These are phyloP conservation scores for Globisporangium middletonii DNA, from an alignment of 352 stramenopile genomes.

Conservation along the genomic window DNA sequence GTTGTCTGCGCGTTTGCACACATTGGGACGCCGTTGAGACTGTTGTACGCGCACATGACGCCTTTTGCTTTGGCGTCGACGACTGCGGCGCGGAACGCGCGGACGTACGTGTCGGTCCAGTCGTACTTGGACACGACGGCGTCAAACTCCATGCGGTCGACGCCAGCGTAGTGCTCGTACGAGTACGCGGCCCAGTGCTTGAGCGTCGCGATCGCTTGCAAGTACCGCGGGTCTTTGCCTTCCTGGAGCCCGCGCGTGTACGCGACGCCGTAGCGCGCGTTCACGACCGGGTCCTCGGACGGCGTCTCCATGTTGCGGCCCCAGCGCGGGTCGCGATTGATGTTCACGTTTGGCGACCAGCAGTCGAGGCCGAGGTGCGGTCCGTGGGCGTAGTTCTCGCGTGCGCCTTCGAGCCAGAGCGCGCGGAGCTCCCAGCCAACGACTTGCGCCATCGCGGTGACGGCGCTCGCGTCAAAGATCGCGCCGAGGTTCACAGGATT, in stretches of 20 bases:
- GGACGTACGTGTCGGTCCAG: slow-evolving; percentile 91
- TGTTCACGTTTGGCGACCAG: slow-evolving; percentile 95
- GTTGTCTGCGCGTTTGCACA: slow-evolving; percentile 84
- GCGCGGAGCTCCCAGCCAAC: slow-evolving; percentile 82
- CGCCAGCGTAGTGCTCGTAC: slow-evolving; percentile 63
- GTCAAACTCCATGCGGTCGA: slow-evolving; percentile 85
- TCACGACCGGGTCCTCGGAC: slow-evolving; percentile 92
- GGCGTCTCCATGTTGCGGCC: slow-evolving; percentile 91
- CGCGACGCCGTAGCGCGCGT: slow-evolving; percentile 82
- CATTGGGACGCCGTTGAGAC: slow-evolving; percentile 90
- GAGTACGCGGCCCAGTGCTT: slow-evolving; percentile 95
- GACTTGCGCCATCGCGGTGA: slow-evolving; percentile 79
- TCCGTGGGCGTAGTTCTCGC: slow-evolving; percentile 55
- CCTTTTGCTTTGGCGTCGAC: slow-evolving; percentile 68
- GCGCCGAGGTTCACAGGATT: slow-evolving; percentile 85
- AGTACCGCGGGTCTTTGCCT: slow-evolving; percentile 48
- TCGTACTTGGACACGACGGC: slow-evolving; percentile 88
- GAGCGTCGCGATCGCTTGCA: slow-evolving; percentile 86
- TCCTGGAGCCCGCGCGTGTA: slow-evolving; percentile 90
- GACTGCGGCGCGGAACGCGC: slow-evolving; percentile 80
- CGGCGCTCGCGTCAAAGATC: slow-evolving; percentile 83
- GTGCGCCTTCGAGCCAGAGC: slow-evolving; percentile 69
- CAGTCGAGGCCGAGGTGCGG: slow-evolving; percentile 86
- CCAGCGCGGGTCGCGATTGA: slow-evolving; percentile 93
- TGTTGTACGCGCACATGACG: slow-evolving; percentile 97